Conservation (phyloP, 352 stramenopile species). For the Phytophthora chlamydospora region DNA sequence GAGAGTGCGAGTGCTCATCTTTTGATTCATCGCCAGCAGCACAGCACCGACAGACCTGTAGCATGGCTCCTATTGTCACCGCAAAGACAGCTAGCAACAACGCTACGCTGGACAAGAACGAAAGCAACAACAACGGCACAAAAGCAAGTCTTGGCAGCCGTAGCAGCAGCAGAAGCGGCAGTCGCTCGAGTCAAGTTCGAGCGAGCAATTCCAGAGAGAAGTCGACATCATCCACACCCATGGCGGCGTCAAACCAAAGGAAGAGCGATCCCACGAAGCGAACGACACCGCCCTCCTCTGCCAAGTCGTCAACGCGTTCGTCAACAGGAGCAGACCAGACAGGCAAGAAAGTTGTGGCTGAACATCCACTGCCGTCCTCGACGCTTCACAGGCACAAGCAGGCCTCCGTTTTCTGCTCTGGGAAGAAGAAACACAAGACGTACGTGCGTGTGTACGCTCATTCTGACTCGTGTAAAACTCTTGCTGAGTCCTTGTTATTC, state of each 20-base stretch:
- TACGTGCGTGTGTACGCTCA: constrained; percentile 21
- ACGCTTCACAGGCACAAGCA: constrained; percentile 79
- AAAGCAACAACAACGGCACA: constrained; percentile 15
- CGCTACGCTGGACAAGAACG: constrained; percentile 11
- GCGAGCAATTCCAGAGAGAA: constrained; percentile 21
- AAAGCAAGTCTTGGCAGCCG: constrained; percentile 11
- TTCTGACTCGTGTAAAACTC: neutral
- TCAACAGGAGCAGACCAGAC: constrained; percentile 4
- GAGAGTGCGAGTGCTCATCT: no score
- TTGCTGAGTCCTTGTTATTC: constrained; percentile 8
- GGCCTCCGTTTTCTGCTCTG: constrained; percentile 64
- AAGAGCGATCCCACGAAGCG: constrained; percentile 22
- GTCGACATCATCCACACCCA: constrained; percentile 12
- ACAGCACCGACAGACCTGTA: constrained; percentile 1
- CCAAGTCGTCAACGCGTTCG: constrained; percentile 14
- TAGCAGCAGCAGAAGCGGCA: constrained; percentile 17
- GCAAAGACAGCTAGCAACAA: constrained; percentile 27
- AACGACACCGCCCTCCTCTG: constrained; percentile 9
- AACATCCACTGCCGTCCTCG: constrained; percentile 55
- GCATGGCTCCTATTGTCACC: constrained; percentile 28
- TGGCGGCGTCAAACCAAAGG: constrained; percentile 14
- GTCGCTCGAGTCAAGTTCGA: constrained; percentile 22
- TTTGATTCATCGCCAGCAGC: constrained; percentile 4
- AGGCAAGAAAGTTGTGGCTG: constrained; percentile 22
- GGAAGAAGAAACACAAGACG: constrained; percentile 83